A percentile compares a stretch with the other conserved stretches of the same genome.
Evolutionary conservation across 257 asterid genomes (phyloP).

Genomic region (Jacaranda mimosifolia): DNA sequence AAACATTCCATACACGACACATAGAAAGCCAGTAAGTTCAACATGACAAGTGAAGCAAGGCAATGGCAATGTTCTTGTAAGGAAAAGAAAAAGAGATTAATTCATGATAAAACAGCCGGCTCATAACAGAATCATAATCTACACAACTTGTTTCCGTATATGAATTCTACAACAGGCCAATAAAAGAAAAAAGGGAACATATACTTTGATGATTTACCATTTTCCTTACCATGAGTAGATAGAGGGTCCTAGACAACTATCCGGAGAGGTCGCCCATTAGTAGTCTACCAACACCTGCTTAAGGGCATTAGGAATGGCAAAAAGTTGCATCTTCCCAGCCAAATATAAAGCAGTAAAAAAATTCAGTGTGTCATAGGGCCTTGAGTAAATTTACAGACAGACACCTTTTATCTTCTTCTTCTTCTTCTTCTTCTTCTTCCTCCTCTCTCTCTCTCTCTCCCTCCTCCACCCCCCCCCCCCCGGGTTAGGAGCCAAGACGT

Average conservation of each 20-base stretch:
- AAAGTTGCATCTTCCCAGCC: background rate
- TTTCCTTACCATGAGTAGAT: background rate
- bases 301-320: background rate
- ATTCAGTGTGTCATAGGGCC: background rate
- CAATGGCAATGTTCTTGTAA: background rate
- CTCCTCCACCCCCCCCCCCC: too few relatives aligned
- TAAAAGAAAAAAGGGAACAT: background rate
- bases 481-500: background rate
- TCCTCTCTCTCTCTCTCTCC: too few relatives aligned
- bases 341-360: background rate
- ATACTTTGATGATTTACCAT: background rate
- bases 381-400: background rate
- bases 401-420: too few relatives aligned
- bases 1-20: background rate
- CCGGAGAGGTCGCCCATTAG: background rate
- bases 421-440: too few relatives aligned
- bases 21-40: background rate
- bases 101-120: background rate
- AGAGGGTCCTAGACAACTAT: background rate
- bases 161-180: background rate
- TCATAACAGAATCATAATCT: background rate
- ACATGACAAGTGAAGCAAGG: background rate
- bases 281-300: constrained; percentile 19
- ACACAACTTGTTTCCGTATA: background rate
- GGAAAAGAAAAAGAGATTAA: background rate